Percentiles rank a stretch among this genome's conserved stretches.
These are phyloP conservation scores for Collybia sordida DNA, from an alignment of 768 basidiomycete genomes.

Conservation along the genomic window DNA sequence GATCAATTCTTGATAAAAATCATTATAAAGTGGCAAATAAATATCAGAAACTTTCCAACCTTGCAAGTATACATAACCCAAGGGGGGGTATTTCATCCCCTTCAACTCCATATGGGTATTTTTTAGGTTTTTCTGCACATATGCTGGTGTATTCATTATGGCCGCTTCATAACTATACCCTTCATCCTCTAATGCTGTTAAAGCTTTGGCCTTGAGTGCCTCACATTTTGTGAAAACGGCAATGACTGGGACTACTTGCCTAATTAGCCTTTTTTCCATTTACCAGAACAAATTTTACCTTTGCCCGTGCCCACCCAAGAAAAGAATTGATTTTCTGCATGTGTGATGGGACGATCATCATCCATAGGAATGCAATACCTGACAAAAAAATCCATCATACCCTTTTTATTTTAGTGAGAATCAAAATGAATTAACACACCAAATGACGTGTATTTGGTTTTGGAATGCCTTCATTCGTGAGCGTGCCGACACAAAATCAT, in stretches of 20 bases:
- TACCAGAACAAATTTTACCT: too few relatives aligned
- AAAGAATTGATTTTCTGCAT: constrained; percentile 29
- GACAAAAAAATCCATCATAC: background rate
- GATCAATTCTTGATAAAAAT: too few relatives aligned
- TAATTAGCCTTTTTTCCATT: constrained; percentile 1
- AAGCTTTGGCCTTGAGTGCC: constrained; percentile 10
- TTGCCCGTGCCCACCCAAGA: constrained; percentile 18
- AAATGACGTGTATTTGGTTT: constrained; percentile 37
- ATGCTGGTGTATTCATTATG: constrained; percentile 8
- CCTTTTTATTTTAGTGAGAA: background rate
- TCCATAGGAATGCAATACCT: constrained; percentile 40
- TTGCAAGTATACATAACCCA: constrained; percentile 7
- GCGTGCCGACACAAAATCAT: constrained; percentile 27
- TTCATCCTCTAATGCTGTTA: constrained; percentile 6
- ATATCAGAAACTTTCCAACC: constrained; percentile 7
- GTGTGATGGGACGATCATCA: constrained; percentile 21
- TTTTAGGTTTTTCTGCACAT: too few relatives aligned
- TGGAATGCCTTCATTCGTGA: constrained; percentile 12
- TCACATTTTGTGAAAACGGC: constrained; percentile 39
- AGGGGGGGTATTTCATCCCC: constrained; percentile 12
- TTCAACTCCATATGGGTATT: background rate
- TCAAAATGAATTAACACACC: constrained; percentile 18
- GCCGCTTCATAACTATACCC: constrained; percentile 12
- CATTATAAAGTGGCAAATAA: too few relatives aligned
- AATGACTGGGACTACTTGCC: constrained; percentile 33